Evolutionary conservation across 2,329 filamentous ascomycete genomes (phyloP).

Genomic region (Penicillium occitanis): DNA sequence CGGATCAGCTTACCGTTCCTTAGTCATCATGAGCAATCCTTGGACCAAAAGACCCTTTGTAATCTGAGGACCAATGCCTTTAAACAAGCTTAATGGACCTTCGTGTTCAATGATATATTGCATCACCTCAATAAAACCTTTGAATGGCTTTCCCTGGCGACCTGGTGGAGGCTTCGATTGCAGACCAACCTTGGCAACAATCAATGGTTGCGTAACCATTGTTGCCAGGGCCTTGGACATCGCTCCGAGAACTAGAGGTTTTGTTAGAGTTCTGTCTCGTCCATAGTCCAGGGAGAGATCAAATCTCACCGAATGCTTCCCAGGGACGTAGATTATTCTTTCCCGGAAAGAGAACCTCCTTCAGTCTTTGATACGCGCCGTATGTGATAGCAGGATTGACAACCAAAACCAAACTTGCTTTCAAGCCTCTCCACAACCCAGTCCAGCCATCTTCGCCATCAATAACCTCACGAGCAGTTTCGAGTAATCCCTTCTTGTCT

Average conservation of each 20-base stretch:
- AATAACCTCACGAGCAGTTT: slow-evolving; percentile 85
- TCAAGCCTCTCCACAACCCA: slow-evolving; percentile 91
- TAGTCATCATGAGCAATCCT: slow-evolving; percentile 98
- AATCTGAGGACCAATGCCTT: slow-evolving; percentile 93
- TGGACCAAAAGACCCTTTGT: slow-evolving; percentile 91
- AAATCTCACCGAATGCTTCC: slow-evolving; percentile 75
- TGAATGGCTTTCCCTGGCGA: slow-evolving; percentile 86
- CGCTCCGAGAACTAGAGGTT: slow-evolving; percentile 72
- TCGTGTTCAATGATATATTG: slow-evolving; percentile 88
- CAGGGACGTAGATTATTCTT: slow-evolving; percentile 73
- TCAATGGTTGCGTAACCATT: slow-evolving; percentile 87
- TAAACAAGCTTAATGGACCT: slow-evolving; percentile 81
- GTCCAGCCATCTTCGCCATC: slow-evolving; percentile 84
- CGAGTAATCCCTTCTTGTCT: slow-evolving; percentile 81
- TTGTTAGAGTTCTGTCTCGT: slow-evolving; percentile 40
- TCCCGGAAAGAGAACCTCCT: slow-evolving; percentile 72
- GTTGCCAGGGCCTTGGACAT: slow-evolving; percentile 92
- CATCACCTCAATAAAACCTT: slow-evolving; percentile 93
- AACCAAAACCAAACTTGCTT: slow-evolving; percentile 92
- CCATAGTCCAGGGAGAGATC: not conserved
- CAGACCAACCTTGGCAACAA: slow-evolving; percentile 94
- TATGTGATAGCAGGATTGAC: slow-evolving; percentile 98
- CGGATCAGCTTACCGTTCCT: slow-evolving; percentile 68
- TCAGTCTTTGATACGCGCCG: slow-evolving; percentile 88
- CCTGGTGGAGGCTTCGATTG: slow-evolving; percentile 87